Percentiles rank a stretch among this genome's conserved stretches.
Evolutionary conservation across 2,329 filamentous ascomycete species (phyloP).

Genomic region (Davidsoniella eucalypti): DNA sequence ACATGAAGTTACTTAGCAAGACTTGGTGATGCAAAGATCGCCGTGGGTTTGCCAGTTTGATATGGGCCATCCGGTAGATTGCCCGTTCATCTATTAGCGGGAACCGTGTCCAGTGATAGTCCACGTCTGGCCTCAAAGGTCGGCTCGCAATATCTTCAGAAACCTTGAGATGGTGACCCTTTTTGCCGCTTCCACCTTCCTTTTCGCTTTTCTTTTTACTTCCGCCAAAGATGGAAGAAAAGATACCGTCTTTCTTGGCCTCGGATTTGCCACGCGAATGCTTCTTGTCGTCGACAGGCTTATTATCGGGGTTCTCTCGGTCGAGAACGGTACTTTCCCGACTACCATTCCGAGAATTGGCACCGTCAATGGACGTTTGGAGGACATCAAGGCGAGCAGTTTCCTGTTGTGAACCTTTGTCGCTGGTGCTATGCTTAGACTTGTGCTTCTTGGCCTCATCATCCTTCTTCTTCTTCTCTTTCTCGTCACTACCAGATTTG

Average conservation of each 20-base stretch:
- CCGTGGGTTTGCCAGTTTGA: conserved; percentile 94
- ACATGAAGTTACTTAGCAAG: conserved; percentile 97
- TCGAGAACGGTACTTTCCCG: conserved; percentile 77
- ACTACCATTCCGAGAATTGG: conserved; percentile 34
- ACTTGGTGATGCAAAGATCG: conserved; percentile 88
- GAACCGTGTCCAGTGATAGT: conserved; percentile 93
- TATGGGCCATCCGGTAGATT: conserved; percentile 97
- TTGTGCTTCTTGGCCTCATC: conserved; percentile 53
- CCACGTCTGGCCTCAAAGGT: conserved; percentile 66
- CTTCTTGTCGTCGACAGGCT: conserved; percentile 68
- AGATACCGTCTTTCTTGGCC: conserved; percentile 81
- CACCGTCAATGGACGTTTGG: conserved; percentile 69
- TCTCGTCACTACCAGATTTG: conserved; percentile 53
- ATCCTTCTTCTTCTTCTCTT: conserved; percentile 45
- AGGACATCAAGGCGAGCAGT: conserved; percentile 72
- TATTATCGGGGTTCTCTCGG: conserved; percentile 53
- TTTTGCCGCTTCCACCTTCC: conserved; percentile 48
- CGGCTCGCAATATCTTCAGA: conserved; percentile 65
- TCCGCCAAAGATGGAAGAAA: conserved; percentile 83
- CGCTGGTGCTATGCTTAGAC: conserved; percentile 38
- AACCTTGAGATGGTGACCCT: conserved; percentile 53
- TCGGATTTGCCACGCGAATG: conserved; percentile 67
- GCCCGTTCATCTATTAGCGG: conserved; percentile 89
- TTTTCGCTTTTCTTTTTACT: conserved; percentile 74
- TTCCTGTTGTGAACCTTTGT: conserved; percentile 36